phyloP scores from a whole-genome alignment of 257 asterid genomes.

The Voacanga thouarsii region DNA sequence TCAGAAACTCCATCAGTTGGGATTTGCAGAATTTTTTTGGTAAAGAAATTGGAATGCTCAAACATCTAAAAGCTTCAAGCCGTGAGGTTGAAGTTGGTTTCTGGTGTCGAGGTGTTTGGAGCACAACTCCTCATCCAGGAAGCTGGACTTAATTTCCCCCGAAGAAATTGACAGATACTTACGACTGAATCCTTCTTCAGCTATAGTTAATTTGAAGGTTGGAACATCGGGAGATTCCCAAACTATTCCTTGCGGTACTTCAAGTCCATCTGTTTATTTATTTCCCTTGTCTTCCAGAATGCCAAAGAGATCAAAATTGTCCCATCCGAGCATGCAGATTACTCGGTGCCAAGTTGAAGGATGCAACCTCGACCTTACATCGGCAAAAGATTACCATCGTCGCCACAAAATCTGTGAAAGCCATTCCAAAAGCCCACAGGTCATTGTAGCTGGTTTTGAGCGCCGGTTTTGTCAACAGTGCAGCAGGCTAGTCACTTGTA shows the following conservation, averaged over 20 bases:
- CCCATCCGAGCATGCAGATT: slow-evolving; percentile 40
- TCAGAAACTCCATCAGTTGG: not conserved
- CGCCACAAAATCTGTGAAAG: slow-evolving; percentile 59
- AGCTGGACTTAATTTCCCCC: no score
- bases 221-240: slow-evolving; percentile 28
- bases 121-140: no score
- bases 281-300: slow-evolving; percentile 15
- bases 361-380: slow-evolving; percentile 56
- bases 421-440: slow-evolving; percentile 69
- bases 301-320: slow-evolving; percentile 32
- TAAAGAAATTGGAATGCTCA: not conserved
- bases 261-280: slow-evolving; percentile 3
- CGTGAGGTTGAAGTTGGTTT: not conserved
- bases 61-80: not conserved
- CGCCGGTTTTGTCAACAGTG: slow-evolving; percentile 83
- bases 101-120: not conserved
- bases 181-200: not conserved
- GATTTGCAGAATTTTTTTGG: slow-evolving; percentile 12
- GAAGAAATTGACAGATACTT: not conserved
- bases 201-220: slow-evolving; percentile 32
- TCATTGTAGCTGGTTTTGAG: slow-evolving; percentile 54
- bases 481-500: slow-evolving; percentile 49
- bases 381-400: slow-evolving; percentile 68
- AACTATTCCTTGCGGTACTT: not conserved
- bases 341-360: slow-evolving; percentile 81